Base-by-base conservation (phyloP, 1,139 yeast species). In the Magnusiomyces magnusii region DNA sequence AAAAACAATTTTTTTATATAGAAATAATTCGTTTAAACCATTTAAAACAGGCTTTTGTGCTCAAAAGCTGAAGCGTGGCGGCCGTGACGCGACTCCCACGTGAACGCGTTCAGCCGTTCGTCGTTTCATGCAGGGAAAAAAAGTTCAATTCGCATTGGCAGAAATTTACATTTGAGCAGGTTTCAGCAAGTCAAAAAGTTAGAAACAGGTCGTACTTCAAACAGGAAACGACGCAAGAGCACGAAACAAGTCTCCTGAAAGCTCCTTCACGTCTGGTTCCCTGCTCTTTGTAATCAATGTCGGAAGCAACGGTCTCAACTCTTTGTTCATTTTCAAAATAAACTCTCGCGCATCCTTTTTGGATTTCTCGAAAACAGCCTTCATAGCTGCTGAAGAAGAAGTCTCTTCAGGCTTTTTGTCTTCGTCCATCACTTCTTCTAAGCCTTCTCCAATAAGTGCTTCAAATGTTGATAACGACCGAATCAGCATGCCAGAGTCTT, bases 401-500 rank as follows among this genome's bases (percentile, higher is more conserved):
- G 24, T 7, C 10, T 44, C 49, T 44, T 44, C n/a, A 3, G 49
- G 3, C 31, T 41, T 19, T 25, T 23, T 24, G 25, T 24, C 17
- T 41, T 41, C 19, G 21, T 36, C 55, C 36, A 25, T 21, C 15
- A 23, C 21, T 42, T 28, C 25, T 21, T 31, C 25, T 15, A 27
- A 27, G 7, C 36, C 41, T 50, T 50, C 53, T 17, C 53, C 53
- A 3, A 50, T 28, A 28, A 50, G 36, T 17, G 36, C 39, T 31
- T 34, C 53, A 17, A 52, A 41, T 24, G 55, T 23, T 24, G 47
- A 24, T 10, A 59, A 28, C 1, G 54, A 54, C 10, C 61, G 54
- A 19, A 59, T 55, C 25, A 59, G 27, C 15, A 59, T 44, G 23
- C 54, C 61, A 3, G 49, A 39, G 42, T 55, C 52, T 7, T 44